Evolutionary conservation across 768 basidiomycete species (phyloP).

Genomic region (Phaffia australis): DNA sequence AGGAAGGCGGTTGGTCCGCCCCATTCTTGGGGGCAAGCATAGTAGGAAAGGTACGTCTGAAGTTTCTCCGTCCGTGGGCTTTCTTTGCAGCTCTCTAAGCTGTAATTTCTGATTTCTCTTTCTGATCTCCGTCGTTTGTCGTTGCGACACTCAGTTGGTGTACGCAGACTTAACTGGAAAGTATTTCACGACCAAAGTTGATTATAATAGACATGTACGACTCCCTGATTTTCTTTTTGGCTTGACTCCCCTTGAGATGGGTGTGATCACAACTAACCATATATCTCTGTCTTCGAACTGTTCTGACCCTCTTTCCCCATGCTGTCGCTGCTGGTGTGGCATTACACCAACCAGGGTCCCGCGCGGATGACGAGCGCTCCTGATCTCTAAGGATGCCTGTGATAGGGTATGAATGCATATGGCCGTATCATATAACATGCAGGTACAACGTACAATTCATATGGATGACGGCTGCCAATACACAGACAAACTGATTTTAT

Average conservation of each 20-base stretch:
- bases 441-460: too few relatives aligned
- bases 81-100: neutral
- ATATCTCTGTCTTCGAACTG: too few relatives aligned
- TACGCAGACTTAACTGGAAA: slow-evolving; percentile 17
- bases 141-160: slow-evolving; percentile 2
- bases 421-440: too few relatives aligned
- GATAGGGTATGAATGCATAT: too few relatives aligned
- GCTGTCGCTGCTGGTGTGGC: too few relatives aligned
- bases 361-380: slow-evolving; percentile 4
- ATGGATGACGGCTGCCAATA: too few relatives aligned
- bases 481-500: too few relatives aligned
- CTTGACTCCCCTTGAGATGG: neutral
- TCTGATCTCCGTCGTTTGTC: neutral
- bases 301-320: too few relatives aligned
- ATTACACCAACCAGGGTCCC: neutral
- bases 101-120: too few relatives aligned
- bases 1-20: slow-evolving; percentile 68
- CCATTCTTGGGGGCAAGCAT: slow-evolving; percentile 74
- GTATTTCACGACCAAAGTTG: slow-evolving; percentile 21
- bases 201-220: slow-evolving; percentile 22
- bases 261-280: too few relatives aligned
- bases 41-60: slow-evolving; percentile 58
- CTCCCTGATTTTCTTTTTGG: neutral
- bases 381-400: neutral
- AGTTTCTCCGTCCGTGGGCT: neutral